These are phyloP conservation scores for Neurospora intermedia DNA, from an alignment of 495 filamentous ascomycete species.

Conservation along the genomic window DNA sequence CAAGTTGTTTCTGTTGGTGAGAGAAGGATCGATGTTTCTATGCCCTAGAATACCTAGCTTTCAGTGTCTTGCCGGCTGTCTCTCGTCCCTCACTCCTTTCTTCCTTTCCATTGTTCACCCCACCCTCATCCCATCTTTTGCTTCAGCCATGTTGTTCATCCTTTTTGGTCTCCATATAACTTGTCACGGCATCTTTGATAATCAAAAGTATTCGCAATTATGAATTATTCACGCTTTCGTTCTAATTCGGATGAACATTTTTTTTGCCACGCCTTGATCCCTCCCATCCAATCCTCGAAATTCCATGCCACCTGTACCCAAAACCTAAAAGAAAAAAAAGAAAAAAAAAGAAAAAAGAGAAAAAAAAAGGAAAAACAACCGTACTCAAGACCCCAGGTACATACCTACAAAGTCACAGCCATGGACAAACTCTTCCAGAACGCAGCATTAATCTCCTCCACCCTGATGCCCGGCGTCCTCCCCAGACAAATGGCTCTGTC, in stretches of 20 bases:
- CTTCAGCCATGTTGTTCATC: neutral
- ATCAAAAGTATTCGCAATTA: no score
- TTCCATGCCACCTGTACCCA: neutral
- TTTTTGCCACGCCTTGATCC: neutral
- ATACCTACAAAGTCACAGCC: slow-evolving; percentile 7
- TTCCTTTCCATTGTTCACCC: neutral
- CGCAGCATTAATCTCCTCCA: slow-evolving; percentile 47
- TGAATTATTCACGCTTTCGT: no score
- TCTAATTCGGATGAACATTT: neutral
- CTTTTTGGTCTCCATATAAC: neutral
- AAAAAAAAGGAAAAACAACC: neutral
- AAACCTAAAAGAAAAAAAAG: neutral
- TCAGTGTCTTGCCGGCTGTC: no score
- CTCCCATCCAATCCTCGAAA: neutral
- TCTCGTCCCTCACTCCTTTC: no score
- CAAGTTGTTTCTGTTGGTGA: no score
- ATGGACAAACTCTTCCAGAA: slow-evolving; percentile 26
- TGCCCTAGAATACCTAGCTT: no score
- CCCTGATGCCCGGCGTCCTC: slow-evolving; percentile 48
- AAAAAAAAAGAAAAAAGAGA: neutral
- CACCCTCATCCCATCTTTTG: neutral
- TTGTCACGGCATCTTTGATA: no score
- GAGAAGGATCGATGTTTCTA: no score
- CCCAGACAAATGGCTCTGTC: slow-evolving; percentile 46
- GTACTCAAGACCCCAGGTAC: neutral